Conservation (phyloP, 495 filamentous ascomycete species). For the Massariosphaeria phaeospora region DNA sequence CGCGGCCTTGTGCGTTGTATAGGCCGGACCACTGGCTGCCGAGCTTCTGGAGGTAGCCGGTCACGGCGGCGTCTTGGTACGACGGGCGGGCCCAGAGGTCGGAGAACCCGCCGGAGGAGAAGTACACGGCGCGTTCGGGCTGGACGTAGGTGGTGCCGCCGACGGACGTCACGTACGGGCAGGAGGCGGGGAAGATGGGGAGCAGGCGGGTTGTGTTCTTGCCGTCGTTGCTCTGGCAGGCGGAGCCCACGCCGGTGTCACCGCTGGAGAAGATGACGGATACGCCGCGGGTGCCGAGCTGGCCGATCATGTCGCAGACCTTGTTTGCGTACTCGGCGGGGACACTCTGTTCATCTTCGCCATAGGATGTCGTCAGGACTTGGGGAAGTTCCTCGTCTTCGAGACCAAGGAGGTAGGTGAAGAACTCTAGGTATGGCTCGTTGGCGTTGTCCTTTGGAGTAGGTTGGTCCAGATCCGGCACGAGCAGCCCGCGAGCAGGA, state of each 20-base stretch:
- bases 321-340: conserved; percentile 59
- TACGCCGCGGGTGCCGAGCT: conserved; percentile 72
- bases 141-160: conserved; percentile 58
- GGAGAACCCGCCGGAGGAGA: conserved; percentile 63
- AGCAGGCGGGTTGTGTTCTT: conserved; percentile 62
- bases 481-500: conserved; percentile 57
- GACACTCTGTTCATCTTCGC: conserved; percentile 74
- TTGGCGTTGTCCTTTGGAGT: conserved; percentile 54
- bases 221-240: conserved; percentile 63
- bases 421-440: conserved; percentile 71
- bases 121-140: conserved; percentile 57
- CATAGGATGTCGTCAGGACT: conserved; percentile 74
- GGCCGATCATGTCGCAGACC: conserved; percentile 65
- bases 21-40: conserved; percentile 45
- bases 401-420: conserved; percentile 58
- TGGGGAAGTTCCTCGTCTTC: conserved; percentile 62
- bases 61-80: conserved; percentile 58
- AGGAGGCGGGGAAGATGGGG: conserved; percentile 65
- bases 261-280: conserved; percentile 67
- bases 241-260: conserved; percentile 64
- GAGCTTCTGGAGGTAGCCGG: conserved; percentile 50
- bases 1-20: conserved; percentile 61
- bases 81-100: conserved; percentile 57
- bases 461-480: conserved; percentile 59
- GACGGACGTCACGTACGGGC: conserved; percentile 69